Percentiles rank a stretch among this genome's conserved stretches.
phyloP scores from a whole-genome alignment of 805 yeast species.

The Pichia cabralensis region DNA sequence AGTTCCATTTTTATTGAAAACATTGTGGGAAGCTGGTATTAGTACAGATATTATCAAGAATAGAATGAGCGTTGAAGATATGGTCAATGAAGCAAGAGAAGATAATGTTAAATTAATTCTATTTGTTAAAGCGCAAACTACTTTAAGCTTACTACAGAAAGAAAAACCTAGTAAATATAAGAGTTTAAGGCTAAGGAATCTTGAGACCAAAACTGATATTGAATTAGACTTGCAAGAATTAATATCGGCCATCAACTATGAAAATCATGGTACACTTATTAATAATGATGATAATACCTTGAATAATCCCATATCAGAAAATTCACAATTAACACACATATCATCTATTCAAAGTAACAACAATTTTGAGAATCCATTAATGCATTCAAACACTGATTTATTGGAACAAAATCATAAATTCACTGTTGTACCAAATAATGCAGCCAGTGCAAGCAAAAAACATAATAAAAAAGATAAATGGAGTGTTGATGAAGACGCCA shows the following conservation, averaged over 20 bases:
- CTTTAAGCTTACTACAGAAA: conserved; percentile 14
- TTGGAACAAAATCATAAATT: conserved; percentile 37
- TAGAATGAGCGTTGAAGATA: conserved; percentile 49
- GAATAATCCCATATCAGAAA: not conserved
- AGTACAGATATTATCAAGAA: conserved; percentile 58
- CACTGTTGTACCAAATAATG: conserved; percentile 64
- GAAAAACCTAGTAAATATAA: conserved; percentile 47
- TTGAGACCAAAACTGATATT: conserved; percentile 48
- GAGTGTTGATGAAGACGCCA: conserved; percentile 67
- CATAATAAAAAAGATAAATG: conserved; percentile 67
- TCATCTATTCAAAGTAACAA: not conserved
- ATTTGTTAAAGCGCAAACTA: conserved; percentile 57
- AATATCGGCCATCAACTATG: conserved; percentile 30
- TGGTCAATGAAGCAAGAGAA: conserved; percentile 46
- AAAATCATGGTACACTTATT: conserved; percentile 8
- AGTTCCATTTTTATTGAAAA: conserved; percentile 53
- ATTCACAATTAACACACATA: too few species aligned
- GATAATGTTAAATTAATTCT: conserved; percentile 75
- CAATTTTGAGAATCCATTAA: too few species aligned
- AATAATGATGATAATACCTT: conserved; percentile 6
- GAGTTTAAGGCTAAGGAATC: conserved; percentile 63
- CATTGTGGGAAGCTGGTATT: conserved; percentile 70
- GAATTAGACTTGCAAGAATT: conserved; percentile 72
- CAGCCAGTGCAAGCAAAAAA: conserved; percentile 68
- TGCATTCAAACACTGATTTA: too few species aligned